Percentiles rank a stretch among this genome's conserved stretches.
phyloP scores from a whole-genome alignment of 1,284 basidiomycete species.

The Cerrena zonata region DNA sequence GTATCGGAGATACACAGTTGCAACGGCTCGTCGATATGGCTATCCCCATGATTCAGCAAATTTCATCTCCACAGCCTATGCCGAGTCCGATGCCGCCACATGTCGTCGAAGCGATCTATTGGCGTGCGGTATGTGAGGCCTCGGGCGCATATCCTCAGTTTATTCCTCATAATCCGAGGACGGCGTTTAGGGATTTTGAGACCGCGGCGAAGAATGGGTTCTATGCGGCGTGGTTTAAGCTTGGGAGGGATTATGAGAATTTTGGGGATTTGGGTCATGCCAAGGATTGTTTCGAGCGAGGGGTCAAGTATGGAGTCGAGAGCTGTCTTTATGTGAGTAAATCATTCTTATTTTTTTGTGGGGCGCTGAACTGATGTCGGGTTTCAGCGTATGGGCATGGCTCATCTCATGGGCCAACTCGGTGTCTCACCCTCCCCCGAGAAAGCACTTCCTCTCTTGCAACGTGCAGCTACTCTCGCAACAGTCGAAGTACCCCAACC shows the following conservation, averaged over 20 bases:
- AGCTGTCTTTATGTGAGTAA: conserved; percentile 72
- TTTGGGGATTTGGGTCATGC: conserved; percentile 72
- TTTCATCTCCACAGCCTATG: conserved; percentile 33
- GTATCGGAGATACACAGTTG: conserved; percentile 60
- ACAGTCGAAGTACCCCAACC: conserved; percentile 79
- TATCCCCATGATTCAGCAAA: conserved; percentile 52
- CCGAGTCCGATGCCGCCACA: conserved; percentile 38
- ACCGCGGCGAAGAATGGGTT: conserved; percentile 70
- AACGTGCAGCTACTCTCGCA: conserved; percentile 71
- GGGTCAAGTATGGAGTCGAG: conserved; percentile 64
- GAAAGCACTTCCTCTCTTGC: conserved; percentile 67
- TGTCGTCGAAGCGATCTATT: conserved; percentile 69
- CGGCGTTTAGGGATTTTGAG: conserved; percentile 87
- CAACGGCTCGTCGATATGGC: conserved; percentile 61
- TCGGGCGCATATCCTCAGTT: conserved; percentile 63
- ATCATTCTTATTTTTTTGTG: conserved; percentile 4
- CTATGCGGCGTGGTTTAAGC: conserved; percentile 77
- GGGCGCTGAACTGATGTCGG: background rate
- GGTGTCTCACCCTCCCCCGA: conserved; percentile 50
- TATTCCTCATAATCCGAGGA: conserved; percentile 62
- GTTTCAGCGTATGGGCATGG: conserved; percentile 81
- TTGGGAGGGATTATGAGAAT: conserved; percentile 87
- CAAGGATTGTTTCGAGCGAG: conserved; percentile 78
- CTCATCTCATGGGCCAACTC: conserved; percentile 83
- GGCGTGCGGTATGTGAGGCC: conserved; percentile 66